phyloP scores from a whole-genome alignment of 345 rosid genomes.

The Turnera subulata region DNA sequence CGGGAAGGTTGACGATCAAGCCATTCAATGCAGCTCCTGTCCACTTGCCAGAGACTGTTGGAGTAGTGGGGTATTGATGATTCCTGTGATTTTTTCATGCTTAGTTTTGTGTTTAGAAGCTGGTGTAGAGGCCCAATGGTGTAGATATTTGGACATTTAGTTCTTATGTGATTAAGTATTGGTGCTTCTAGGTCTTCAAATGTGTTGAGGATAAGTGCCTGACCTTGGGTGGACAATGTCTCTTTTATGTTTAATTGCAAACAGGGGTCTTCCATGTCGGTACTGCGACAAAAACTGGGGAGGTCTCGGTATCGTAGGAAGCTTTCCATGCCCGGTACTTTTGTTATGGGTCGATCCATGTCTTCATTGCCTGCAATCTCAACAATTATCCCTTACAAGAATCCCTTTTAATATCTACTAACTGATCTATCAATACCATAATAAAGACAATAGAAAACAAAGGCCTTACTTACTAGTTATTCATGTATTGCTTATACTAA shows the following conservation, averaged over 20 bases:
- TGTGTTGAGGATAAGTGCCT: slow-evolving; percentile 62
- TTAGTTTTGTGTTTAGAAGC: slow-evolving; percentile 29
- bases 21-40: slow-evolving; percentile 39
- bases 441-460: too few relatives aligned
- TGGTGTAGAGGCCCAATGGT: slow-evolving; percentile 55
- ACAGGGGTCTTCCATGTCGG: slow-evolving; percentile 14
- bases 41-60: slow-evolving; percentile 34
- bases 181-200: slow-evolving; percentile 56
- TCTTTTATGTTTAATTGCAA: slow-evolving; percentile 16
- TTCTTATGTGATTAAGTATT: slow-evolving; percentile 39
- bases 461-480: too few relatives aligned
- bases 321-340: slow-evolving; percentile 42
- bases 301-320: slow-evolving; percentile 48
- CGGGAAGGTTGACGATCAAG: slow-evolving; percentile 33
- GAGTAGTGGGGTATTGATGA: slow-evolving; percentile 1
- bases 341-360: slow-evolving; percentile 37
- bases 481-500: not conserved
- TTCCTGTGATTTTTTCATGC: not conserved
- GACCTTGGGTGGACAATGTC: slow-evolving; percentile 30
- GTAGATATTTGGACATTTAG: slow-evolving; percentile 34
- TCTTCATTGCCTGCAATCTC: slow-evolving; percentile 32
- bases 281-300: slow-evolving; percentile 37
- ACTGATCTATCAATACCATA: too few relatives aligned
- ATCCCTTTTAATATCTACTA: too few relatives aligned
- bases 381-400: too few relatives aligned